Conservation (phyloP, 805 yeast species). For the Starmerella asiatica region DNA sequence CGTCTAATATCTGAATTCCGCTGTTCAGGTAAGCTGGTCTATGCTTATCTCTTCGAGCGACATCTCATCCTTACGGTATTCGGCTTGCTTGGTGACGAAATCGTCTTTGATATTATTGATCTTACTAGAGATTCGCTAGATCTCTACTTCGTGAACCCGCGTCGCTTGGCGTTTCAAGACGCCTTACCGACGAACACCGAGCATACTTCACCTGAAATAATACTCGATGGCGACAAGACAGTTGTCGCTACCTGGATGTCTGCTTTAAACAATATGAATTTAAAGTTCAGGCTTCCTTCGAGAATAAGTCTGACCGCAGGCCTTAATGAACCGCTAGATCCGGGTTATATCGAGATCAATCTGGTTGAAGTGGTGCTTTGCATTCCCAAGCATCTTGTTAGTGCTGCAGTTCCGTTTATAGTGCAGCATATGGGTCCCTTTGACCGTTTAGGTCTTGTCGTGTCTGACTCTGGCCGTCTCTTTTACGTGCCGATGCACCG, state of each 20-base stretch:
- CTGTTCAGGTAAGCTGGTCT: background rate
- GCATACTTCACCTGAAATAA: background rate
- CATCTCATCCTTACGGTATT: constrained; percentile 1
- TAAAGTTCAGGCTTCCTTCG: constrained; percentile 4
- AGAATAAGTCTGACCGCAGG: background rate
- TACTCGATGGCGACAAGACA: background rate
- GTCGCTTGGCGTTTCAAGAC: background rate
- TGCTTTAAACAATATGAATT: constrained; percentile 1
- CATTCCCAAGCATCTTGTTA: constrained; percentile 3
- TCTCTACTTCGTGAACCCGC: background rate
- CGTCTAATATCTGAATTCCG: background rate
- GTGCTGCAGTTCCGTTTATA: constrained; percentile 1
- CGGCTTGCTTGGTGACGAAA: constrained; percentile 3
- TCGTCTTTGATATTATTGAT: constrained; percentile 1
- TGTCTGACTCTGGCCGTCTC: background rate
- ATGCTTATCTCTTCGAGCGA: constrained; percentile 7
- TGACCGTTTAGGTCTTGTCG: constrained; percentile 13
- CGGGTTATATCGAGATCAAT: constrained; percentile 1
- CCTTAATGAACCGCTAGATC: constrained; percentile 1
- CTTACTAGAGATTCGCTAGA: background rate
- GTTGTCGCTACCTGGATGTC: constrained; percentile 6
- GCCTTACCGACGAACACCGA: background rate
- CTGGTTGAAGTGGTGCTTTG: constrained; percentile 7
- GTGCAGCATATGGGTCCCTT: constrained; percentile 8
- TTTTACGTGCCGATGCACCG: constrained; percentile 8